Evolutionary conservation across 2,329 filamentous ascomycete species (phyloP), one percentile per base, ranked within the genome.

Genomic region (Claviceps pusilla): DNA sequence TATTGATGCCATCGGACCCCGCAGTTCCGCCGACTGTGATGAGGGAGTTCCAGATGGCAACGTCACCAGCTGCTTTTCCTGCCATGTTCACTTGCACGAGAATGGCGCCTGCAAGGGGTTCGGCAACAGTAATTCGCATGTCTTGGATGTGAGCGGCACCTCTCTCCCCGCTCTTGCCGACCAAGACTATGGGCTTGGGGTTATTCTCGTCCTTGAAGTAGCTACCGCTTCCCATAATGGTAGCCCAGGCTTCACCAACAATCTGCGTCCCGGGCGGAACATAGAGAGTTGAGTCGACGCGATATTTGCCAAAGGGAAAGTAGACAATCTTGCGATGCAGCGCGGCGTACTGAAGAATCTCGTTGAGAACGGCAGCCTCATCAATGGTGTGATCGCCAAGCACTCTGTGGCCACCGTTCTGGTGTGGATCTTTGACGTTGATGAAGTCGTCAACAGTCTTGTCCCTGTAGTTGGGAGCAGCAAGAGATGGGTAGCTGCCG

Each of bases 211-310:
- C 63, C 76, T 82, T 48, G 66, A 70, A 55, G 59, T 54, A 61
- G 41, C 56, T 52, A 7, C 78, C 78, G 4, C 64, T 65, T 2
- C 68, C 77, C 28, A 69, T 73, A 60, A 76, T 75, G 2, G 70
- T 69, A 7, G 77, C 71, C 69, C 76, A 78, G 7, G 72, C 71
- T 62, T 82, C 76, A 24, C 80, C 80, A 10, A 78, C 69, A 28
- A 83, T 71, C 2, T 70, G 69, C 4, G 76, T 75, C 12, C 74
- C 74, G 3, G 59, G 55, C 2, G 63, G 63, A 7, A 65, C 55
- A 35, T 57, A 52, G 1, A 64, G 54, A 1, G 63, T 65, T 9
- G 58, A 61, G 41, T 63, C 59, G 31, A 65, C 61, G 2, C 57
- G 55, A 41, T 65, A 65, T 42, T 58, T 58, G 47, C 63, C 63